Evolutionary conservation across 1,139 yeast genomes (phyloP).

Genomic region (Saccharomyces hybrid): DNA sequence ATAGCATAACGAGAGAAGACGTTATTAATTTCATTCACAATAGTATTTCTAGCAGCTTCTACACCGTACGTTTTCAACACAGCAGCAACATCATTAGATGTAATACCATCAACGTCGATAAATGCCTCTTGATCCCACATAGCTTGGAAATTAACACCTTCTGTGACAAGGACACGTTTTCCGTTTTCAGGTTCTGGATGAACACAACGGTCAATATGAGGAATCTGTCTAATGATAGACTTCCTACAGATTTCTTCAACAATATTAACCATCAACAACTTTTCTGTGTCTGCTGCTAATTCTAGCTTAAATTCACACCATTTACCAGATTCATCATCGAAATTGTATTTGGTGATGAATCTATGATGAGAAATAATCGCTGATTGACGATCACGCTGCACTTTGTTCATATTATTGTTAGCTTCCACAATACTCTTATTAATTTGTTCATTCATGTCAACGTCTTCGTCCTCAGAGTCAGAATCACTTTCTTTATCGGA

Average conservation of each 20-base stretch:
- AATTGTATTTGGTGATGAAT: slow-evolving; percentile 70
- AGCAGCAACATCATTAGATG: slow-evolving; percentile 88
- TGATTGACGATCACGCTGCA: slow-evolving; percentile 77
- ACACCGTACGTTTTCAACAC: slow-evolving; percentile 92
- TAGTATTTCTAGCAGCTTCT: slow-evolving; percentile 96
- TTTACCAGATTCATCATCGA: slow-evolving; percentile 79
- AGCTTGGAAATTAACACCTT: slow-evolving; percentile 94
- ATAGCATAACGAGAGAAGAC: slow-evolving; percentile 97
- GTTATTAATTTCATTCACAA: slow-evolving; percentile 90
- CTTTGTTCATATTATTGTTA: slow-evolving; percentile 39
- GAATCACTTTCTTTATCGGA: slow-evolving; percentile 36
- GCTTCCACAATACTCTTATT: slow-evolving; percentile 28
- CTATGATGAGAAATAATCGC: slow-evolving; percentile 69
- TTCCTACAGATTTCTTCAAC: slow-evolving; percentile 85
- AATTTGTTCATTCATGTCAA: slow-evolving; percentile 31
- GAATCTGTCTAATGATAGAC: slow-evolving; percentile 89
- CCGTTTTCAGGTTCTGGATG: slow-evolving; percentile 69
- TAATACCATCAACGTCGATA: slow-evolving; percentile 77
- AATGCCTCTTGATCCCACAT: slow-evolving; percentile 98
- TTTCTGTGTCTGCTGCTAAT: slow-evolving; percentile 79
- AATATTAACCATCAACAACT: slow-evolving; percentile 93
- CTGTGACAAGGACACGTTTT: slow-evolving; percentile 76
- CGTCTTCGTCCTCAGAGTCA: slow-evolving; percentile 35
- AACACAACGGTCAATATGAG: slow-evolving; percentile 86
- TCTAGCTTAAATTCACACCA: slow-evolving; percentile 91